A percentile compares a stretch with the other conserved stretches of the same genome.
phyloP scores from a whole-genome alignment of 768 basidiomycete genomes.

The Mycena vulgaris region DNA sequence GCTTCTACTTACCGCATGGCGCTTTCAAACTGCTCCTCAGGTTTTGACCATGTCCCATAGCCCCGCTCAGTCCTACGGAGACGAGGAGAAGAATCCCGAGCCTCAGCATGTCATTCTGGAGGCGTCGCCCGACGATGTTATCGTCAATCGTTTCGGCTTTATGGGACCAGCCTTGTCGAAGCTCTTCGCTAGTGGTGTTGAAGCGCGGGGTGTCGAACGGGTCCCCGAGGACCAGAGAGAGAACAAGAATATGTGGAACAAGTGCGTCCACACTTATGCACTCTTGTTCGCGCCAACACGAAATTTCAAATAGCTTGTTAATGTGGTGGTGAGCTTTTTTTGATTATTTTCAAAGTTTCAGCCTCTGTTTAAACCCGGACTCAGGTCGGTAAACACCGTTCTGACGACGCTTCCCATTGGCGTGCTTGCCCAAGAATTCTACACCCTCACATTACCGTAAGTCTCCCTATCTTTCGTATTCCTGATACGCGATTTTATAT shows the following conservation, averaged over 20 bases:
- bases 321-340: slow-evolving; percentile 61
- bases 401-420: slow-evolving; percentile 67
- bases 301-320: slow-evolving; percentile 49
- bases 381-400: slow-evolving; percentile 58
- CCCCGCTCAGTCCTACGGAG: slow-evolving; percentile 13
- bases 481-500: slow-evolving; percentile 8
- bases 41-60: slow-evolving; percentile 17
- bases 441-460: slow-evolving; percentile 62
- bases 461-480: slow-evolving; percentile 35
- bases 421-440: slow-evolving; percentile 62
- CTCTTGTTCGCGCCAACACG: slow-evolving; percentile 19
- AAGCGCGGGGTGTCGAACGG: slow-evolving; percentile 69
- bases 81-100: slow-evolving; percentile 29
- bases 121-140: slow-evolving; percentile 45
- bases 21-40: background rate
- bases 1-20: background rate
- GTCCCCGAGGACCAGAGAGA: slow-evolving; percentile 66
- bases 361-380: background rate
- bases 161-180: slow-evolving; percentile 51
- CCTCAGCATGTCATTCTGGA: slow-evolving; percentile 34
- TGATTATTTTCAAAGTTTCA: background rate
- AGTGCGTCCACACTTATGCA: slow-evolving; percentile 45
- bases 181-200: slow-evolving; percentile 65
- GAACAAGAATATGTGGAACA: slow-evolving; percentile 61
- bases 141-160: slow-evolving; percentile 48